Conservation (phyloP, 805 yeast species). For the Candida oleophila region DNA sequence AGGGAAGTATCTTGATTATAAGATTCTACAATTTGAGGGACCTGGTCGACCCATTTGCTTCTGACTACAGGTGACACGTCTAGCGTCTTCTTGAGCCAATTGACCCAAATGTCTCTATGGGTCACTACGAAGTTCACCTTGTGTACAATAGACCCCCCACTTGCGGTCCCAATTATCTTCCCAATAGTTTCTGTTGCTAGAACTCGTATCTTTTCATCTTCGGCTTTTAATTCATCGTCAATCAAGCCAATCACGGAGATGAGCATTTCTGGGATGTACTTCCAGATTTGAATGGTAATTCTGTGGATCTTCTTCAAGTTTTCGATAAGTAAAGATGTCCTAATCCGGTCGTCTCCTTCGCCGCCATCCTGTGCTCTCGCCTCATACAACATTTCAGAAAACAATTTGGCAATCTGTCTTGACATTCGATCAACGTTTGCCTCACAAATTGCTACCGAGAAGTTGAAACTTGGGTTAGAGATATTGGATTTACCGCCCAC, state of each 20-base stretch:
- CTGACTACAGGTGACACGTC: conserved; percentile 69
- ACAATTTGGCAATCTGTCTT: conserved; percentile 72
- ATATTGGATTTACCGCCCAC: conserved; percentile 17
- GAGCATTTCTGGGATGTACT: conserved; percentile 69
- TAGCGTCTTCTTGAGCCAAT: conserved; percentile 73
- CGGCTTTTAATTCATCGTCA: conserved; percentile 77
- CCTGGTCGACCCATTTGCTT: conserved; percentile 64
- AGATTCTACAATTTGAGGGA: conserved; percentile 43
- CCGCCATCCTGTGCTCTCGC: conserved; percentile 23
- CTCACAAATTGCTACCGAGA: conserved; percentile 67
- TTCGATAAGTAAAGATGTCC: conserved; percentile 16
- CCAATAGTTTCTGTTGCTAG: conserved; percentile 78
- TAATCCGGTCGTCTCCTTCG: conserved; percentile 20
- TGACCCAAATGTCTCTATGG: conserved; percentile 60
- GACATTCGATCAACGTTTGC: conserved; percentile 71
- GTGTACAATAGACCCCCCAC: conserved; percentile 30
- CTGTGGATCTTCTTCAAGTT: conserved; percentile 62
- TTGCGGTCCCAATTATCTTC: conserved; percentile 43
- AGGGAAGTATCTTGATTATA: conserved; percentile 43
- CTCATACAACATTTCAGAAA: conserved; percentile 71
- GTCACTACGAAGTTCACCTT: conserved; percentile 57
- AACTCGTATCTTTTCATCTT: conserved; percentile 57
- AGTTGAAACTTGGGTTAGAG: conserved; percentile 59
- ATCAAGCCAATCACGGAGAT: conserved; percentile 74
- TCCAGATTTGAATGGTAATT: conserved; percentile 70